Evolutionary conservation across 1,139 yeast species (phyloP).

Genomic region (Saccharomyces hybrid): DNA sequence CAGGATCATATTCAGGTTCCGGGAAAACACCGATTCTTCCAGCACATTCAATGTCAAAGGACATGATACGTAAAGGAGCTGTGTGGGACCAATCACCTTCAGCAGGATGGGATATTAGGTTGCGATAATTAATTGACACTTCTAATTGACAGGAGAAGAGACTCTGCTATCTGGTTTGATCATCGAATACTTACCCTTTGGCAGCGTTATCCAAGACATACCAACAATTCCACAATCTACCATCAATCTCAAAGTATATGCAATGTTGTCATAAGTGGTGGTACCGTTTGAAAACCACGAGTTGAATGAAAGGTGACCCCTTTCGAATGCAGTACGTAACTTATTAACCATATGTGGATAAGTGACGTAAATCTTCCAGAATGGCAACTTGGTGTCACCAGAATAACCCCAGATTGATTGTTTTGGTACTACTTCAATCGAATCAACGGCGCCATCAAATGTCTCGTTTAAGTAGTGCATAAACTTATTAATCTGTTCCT

Average conservation of each 20-base stretch:
- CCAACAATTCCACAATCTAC: constrained; percentile 89
- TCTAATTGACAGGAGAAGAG: constrained; percentile 85
- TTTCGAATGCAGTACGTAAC: constrained; percentile 72
- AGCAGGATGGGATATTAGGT: constrained; percentile 70
- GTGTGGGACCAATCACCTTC: constrained; percentile 92
- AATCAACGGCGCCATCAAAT: constrained; percentile 42
- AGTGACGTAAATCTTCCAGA: constrained; percentile 61
- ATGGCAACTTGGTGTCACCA: constrained; percentile 70
- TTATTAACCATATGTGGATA: constrained; percentile 61
- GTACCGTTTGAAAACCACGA: constrained; percentile 51
- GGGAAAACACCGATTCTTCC: constrained; percentile 97
- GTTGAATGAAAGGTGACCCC: constrained; percentile 67
- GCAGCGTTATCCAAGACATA: constrained; percentile 95
- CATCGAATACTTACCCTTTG: constrained; percentile 57
- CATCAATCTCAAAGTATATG: constrained; percentile 79
- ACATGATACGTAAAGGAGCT: constrained; percentile 88
- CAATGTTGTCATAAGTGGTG: constrained; percentile 82
- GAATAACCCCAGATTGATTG: constrained; percentile 93
- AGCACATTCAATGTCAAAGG: constrained; percentile 97
- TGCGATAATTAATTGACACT: constrained; percentile 57
- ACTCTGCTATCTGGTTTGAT: constrained; percentile 37
- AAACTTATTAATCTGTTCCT: constrained; percentile 46
- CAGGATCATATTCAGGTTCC: constrained; percentile 87
- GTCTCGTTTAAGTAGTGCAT: constrained; percentile 42
- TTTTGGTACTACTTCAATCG: constrained; percentile 57